Base-by-base conservation (phyloP, 1,139 yeast species). In the Meyerozyma guilliermondii region DNA sequence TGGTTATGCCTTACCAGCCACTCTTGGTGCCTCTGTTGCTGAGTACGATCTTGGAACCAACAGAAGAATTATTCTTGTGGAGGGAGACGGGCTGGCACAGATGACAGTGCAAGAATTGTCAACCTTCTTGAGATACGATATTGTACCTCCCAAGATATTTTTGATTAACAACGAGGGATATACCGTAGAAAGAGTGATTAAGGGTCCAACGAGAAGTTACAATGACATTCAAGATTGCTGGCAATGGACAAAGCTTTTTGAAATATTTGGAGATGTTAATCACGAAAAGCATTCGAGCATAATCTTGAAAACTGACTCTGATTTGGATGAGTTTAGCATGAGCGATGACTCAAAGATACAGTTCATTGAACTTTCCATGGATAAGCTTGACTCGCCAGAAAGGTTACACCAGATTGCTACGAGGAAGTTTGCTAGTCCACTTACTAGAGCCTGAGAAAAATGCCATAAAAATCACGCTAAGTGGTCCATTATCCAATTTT, bases 31-130 rank as follows among this genome's bases (percentile, higher is more conserved):
- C 7, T 80, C 86, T 11, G 62, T 84, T 43, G 95, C 92, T 1
- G 68, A 76, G 53, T 70, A 74, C 43, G 94, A 87, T 55, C 47
- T 66, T 43, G 69, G 69, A 7, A 50, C 52, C 8, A 56, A 65
- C 5, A 78, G 83, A 38, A 75, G 95, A 50, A 74, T 87, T 18
- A 64, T 87, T 14, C 66, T 88, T 8, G 68, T 87, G 23, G 89
- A 85, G 66, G 96, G 96, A 40, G 96, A 89, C 57, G 96, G 96
- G 2, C 82, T 94, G 7, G 88, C 96, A 1, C 95, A 87, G 64
- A 85, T 88, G 95, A 87, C 96, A 2, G 74, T 83, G 39, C 91
- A 84, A 62, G 96, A 88, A 59, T 63, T 87, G 39, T 79, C 92
- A 1, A 79, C 87, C 22, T 81, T 76, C 58, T 63, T 84, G 39